phyloP scores from a whole-genome alignment of 495 filamentous ascomycete genomes.

The Talaromyces trachyspermus region DNA sequence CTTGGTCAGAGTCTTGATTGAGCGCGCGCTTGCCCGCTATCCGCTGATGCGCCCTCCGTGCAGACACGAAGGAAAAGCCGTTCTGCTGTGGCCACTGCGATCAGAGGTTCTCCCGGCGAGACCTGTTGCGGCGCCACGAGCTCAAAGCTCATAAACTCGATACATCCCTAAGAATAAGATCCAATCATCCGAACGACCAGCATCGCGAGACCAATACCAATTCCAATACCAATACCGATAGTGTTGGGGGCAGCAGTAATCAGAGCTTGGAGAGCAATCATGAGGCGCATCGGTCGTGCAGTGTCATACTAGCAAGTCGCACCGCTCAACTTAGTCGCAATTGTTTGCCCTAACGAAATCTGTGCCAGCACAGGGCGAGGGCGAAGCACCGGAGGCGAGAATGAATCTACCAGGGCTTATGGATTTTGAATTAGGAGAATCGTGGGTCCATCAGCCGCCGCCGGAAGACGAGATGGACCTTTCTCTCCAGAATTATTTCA shows the following conservation, averaged over 20 bases:
- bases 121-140: background rate
- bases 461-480: background rate
- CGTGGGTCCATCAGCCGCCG: background rate
- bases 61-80: conserved; percentile 40
- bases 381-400: background rate
- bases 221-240: background rate
- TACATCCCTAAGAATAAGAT: background rate
- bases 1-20: background rate
- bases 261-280: background rate
- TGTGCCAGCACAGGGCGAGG: too few relatives aligned
- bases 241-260: background rate
- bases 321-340: too few relatives aligned
- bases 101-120: conserved; percentile 30
- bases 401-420: background rate
- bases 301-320: too few relatives aligned
- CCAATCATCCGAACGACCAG: background rate
- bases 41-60: too few relatives aligned
- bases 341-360: too few relatives aligned
- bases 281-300: too few relatives aligned
- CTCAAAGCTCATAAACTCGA: background rate
- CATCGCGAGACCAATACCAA: background rate
- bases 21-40: too few relatives aligned
- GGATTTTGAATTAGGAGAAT: background rate
- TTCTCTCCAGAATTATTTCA: background rate
- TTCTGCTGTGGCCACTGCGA: conserved; percentile 29